phyloP scores from a whole-genome alignment of 1,284 basidiomycete genomes.

The Neonothopanus nambi region DNA sequence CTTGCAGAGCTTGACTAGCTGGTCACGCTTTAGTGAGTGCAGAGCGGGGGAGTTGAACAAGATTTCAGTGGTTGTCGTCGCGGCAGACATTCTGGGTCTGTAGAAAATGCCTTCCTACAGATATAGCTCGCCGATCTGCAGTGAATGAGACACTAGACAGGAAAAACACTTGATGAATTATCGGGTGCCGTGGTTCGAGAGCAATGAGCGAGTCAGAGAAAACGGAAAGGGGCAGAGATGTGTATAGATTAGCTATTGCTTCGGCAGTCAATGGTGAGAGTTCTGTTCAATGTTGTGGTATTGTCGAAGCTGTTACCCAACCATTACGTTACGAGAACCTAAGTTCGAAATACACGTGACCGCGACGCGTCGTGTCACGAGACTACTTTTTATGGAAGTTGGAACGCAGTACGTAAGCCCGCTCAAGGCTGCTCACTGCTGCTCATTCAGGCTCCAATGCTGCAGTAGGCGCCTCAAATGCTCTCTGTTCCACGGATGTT shows the following conservation, averaged over 20 bases:
- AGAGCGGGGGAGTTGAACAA: conserved; percentile 79
- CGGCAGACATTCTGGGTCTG: conserved; percentile 4
- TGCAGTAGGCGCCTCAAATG: no score
- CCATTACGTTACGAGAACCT: no score
- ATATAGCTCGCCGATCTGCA: no score
- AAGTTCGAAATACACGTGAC: no score
- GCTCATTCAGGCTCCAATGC: no score
- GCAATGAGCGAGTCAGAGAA: not conserved
- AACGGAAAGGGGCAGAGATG: not conserved
- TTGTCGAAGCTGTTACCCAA: no score
- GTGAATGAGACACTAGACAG: not conserved
- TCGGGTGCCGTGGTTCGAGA: not conserved
- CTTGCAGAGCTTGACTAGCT: conserved; percentile 80
- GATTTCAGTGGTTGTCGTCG: conserved; percentile 66
- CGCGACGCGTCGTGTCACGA: no score
- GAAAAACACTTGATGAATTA: not conserved
- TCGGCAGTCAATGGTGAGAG: not conserved
- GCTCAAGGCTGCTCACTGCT: no score
- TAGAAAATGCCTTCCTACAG: no score
- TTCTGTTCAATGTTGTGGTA: not conserved
- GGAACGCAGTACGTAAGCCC: no score
- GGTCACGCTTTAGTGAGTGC: conserved; percentile 76
- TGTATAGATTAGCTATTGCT: not conserved
- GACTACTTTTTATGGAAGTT: no score
- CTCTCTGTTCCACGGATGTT: not conserved